phyloP scores from a whole-genome alignment of 306 rosid genomes.

The Astragalus membranaceus region DNA sequence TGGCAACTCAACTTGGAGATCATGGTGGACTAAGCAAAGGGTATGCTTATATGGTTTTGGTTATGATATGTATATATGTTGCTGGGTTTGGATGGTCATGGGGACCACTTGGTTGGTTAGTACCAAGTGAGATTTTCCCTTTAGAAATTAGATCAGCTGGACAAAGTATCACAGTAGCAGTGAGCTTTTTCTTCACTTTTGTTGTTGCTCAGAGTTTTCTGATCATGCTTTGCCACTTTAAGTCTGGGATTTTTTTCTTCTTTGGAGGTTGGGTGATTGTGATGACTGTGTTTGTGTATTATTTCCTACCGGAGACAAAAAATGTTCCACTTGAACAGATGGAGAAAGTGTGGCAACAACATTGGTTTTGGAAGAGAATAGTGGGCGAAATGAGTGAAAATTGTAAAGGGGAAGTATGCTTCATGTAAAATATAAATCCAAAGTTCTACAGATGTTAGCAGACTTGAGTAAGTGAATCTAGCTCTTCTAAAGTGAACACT shows the following conservation, averaged over 20 bases:
- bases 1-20: conserved; percentile 30
- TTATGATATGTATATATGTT: conserved; percentile 32
- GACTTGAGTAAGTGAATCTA: not conserved
- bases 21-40: conserved; percentile 35
- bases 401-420: not conserved
- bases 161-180: conserved; percentile 47
- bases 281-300: conserved; percentile 36
- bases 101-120: conserved; percentile 41
- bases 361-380: conserved; percentile 47
- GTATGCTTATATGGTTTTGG: conserved; percentile 30
- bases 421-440: not conserved
- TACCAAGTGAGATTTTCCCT: conserved; percentile 46
- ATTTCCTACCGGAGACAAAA: conserved; percentile 19
- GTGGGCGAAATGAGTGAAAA: conserved; percentile 11
- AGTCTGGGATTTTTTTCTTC: conserved; percentile 40
- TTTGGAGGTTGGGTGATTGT: conserved; percentile 51
- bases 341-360: conserved; percentile 42
- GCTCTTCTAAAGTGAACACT: not conserved
- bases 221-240: conserved; percentile 40
- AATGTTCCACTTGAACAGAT: conserved; percentile 32
- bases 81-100: conserved; percentile 49
- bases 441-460: not conserved
- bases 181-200: conserved; percentile 43
- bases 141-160: conserved; percentile 35
- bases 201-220: conserved; percentile 40